Base-by-base conservation (phyloP, 2,329 filamentous ascomycete genomes). In the Fusarium nygamai region DNA sequence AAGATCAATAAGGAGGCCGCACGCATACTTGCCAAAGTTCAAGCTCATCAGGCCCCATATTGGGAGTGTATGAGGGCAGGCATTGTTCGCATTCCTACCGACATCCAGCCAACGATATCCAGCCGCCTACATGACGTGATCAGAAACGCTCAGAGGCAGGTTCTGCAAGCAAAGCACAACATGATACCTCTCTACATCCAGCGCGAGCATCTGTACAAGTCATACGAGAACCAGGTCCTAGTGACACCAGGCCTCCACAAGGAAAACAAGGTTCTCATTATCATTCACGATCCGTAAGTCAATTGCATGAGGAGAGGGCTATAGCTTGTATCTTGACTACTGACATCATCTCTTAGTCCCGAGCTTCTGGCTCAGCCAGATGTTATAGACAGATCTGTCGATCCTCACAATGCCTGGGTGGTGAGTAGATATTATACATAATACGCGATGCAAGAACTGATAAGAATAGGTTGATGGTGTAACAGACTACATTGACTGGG, bases 61-160 rank as follows among this genome's bases (percentile, higher is more conserved):
- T 99, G 96, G 96, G 90, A 94, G 71, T 97, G 93, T 82, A 92
- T 98, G 87, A 91, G 94, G 69, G 92, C 93, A 5, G 90, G 90
- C 4, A 82, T 92, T 24, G 85, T 92, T 44, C 82, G 89, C 62
- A 81, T 90, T 7, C 85, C 85, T 13, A 56, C 51, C 34, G 86
- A 89, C 6, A 78, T 89, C n/a, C 82, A 86, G 66, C 83, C 84
- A 1, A 82, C 86, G n/a, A 86, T 88, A 19, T 88, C 88, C 4
- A 87, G 90, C 65, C 88, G 94, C 16, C 85, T 98, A 59, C 92
- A 96, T 78, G 94, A 98, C 80, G 88, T 97, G 31, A 90, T 98
- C 58, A 90, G 96, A 19, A 87, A 88, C 61, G 94, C 92, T 75
- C 95, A 98, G 80, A 89, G 92, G 29, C 91, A 92, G 72, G 85